phyloP scores from a whole-genome alignment of 2,329 filamentous ascomycete genomes.

The Fusarium poae region DNA sequence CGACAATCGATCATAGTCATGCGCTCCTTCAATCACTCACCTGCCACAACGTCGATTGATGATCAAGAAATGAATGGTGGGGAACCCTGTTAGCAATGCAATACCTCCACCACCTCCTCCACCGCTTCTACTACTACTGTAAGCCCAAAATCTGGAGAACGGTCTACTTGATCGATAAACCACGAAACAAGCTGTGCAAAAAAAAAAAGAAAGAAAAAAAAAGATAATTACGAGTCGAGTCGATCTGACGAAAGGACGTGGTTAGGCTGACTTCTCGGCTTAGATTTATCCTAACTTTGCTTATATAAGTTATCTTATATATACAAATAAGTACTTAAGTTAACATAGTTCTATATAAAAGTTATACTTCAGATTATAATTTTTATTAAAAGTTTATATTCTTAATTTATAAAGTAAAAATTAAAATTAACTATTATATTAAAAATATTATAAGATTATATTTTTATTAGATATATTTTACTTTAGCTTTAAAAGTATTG shows the following conservation, averaged over 20 bases:
- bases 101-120: not conserved
- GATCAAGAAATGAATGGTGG: conserved; percentile 38
- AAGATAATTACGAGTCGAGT: conserved; percentile 1
- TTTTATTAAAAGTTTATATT: too few relatives aligned
- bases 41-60: conserved; percentile 32
- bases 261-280: conserved; percentile 34
- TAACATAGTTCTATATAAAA: too few relatives aligned
- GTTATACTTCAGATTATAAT: too few relatives aligned
- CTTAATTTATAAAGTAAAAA: too few relatives aligned
- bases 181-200: not conserved
- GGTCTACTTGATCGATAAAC: conserved; percentile 7
- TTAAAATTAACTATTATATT: too few relatives aligned
- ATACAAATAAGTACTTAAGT: not conserved
- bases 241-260: conserved; percentile 1
- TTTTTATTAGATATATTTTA: too few relatives aligned
- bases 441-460: too few relatives aligned
- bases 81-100: conserved; percentile 18
- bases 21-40: conserved; percentile 40
- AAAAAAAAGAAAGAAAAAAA: too few relatives aligned
- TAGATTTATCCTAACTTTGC: conserved; percentile 30
- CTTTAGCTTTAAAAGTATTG: too few relatives aligned
- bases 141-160: conserved; percentile 25
- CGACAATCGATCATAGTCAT: conserved; percentile 40
- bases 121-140: not conserved
- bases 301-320: conserved; percentile 40